A percentile compares a stretch with the other conserved stretches of the same genome.
Evolutionary conservation across 1,139 yeast genomes (phyloP).

Genomic region (Casaregolazyma suthepensis): DNA sequence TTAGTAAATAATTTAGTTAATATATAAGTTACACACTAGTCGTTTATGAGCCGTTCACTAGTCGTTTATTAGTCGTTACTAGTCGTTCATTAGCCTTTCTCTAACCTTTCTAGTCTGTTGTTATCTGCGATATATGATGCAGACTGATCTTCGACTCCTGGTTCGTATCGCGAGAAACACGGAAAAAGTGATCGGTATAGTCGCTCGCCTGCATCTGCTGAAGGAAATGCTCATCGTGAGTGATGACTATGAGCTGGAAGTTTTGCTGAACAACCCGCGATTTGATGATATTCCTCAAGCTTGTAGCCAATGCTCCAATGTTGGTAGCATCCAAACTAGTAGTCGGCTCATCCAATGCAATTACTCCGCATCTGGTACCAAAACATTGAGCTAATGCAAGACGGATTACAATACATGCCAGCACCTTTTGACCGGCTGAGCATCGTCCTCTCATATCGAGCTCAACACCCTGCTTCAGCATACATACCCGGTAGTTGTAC

Average conservation of each 20-base stretch:
- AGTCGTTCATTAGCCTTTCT: not conserved
- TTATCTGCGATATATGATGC: conserved; percentile 27
- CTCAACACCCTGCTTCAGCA: conserved; percentile 88
- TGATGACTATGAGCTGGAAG: conserved; percentile 89
- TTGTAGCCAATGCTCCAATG: conserved; percentile 77
- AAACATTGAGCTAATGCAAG: conserved; percentile 93
- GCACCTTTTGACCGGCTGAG: conserved; percentile 95
- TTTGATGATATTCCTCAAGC: conserved; percentile 70
- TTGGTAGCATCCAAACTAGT: conserved; percentile 90
- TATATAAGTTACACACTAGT: not conserved
- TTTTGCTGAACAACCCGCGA: conserved; percentile 72
- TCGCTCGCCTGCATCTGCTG: conserved; percentile 77
- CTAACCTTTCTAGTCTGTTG: not conserved
- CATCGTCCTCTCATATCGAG: conserved; percentile 98
- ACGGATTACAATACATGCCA: conserved; percentile 87
- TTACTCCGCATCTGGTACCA: conserved; percentile 90
- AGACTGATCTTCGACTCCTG: conserved; percentile 67
- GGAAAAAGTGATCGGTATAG: conserved; percentile 84
- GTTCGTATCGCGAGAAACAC: conserved; percentile 71
- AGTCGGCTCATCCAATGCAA: conserved; percentile 96
- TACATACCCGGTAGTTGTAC: conserved; percentile 89
- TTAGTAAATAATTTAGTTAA: not conserved
- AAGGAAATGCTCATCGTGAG: conserved; percentile 91
- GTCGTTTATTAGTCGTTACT: too few relatives aligned
- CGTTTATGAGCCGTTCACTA: too few relatives aligned